A percentile compares a stretch with the other conserved stretches of the same genome.
phyloP scores from a whole-genome alignment of 2,329 filamentous ascomycete genomes.

The Xylaria sp. region DNA sequence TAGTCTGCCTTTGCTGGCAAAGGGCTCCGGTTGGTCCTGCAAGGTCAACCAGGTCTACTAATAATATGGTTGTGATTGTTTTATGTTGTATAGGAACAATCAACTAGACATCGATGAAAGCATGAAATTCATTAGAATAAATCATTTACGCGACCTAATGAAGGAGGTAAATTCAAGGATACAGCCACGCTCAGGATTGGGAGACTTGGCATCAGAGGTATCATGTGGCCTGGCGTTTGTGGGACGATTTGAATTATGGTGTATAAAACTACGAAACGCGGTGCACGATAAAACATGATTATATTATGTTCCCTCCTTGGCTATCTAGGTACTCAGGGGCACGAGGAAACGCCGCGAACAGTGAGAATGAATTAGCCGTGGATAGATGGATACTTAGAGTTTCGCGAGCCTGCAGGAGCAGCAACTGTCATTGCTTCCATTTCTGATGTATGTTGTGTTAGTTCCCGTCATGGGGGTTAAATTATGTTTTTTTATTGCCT shows the following conservation, averaged over 20 bases:
- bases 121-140: slow-evolving; percentile 16
- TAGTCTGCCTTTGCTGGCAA: slow-evolving; percentile 81
- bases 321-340: not conserved
- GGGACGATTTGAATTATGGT: slow-evolving; percentile 9
- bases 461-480: not conserved
- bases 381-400: no score
- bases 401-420: not conserved
- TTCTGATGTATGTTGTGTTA: not conserved
- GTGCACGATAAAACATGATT: slow-evolving; percentile 14
- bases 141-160: slow-evolving; percentile 26
- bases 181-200: slow-evolving; percentile 7
- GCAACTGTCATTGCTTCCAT: not conserved
- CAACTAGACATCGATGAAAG: not conserved
- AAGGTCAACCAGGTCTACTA: slow-evolving; percentile 77
- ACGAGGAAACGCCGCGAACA: not conserved
- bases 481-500: not conserved
- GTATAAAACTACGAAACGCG: slow-evolving; percentile 21
- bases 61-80: slow-evolving; percentile 4
- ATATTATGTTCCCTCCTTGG: not conserved
- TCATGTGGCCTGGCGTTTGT: slow-evolving; percentile 21
- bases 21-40: slow-evolving; percentile 88
- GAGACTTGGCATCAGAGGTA: slow-evolving; percentile 10
- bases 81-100: not conserved
- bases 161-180: slow-evolving; percentile 14
- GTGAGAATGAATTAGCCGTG: not conserved